Evolutionary conservation across 2,329 filamentous ascomycete species (phyloP).

Genomic region (Sporothrix variecibatus): DNA sequence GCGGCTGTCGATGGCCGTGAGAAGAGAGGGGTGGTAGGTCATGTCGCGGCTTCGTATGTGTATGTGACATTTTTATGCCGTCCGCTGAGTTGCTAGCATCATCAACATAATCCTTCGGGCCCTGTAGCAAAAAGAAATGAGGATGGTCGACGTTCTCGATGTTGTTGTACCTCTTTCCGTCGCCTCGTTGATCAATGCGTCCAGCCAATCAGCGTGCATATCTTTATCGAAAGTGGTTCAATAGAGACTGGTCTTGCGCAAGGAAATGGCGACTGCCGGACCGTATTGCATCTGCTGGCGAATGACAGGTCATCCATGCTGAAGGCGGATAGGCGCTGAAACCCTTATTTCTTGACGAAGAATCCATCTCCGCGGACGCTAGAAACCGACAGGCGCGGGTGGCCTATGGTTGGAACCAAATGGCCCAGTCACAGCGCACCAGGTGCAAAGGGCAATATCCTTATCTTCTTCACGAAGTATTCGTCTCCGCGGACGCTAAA

Average conservation of each 20-base stretch:
- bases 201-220: slow-evolving; percentile 13
- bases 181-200: background rate
- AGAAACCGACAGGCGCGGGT: background rate
- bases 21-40: slow-evolving; percentile 52
- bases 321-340: no score
- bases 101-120: no score
- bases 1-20: slow-evolving; percentile 71
- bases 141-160: no score
- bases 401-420: background rate
- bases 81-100: no score
- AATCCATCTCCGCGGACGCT: no score
- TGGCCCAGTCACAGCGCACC: no score
- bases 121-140: no score
- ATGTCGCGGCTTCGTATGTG: slow-evolving; percentile 6
- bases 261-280: slow-evolving; percentile 5
- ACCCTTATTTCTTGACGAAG: no score
- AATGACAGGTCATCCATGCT: no score
- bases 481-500: slow-evolving; percentile 17
- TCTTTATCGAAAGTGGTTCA: background rate
- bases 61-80: no score
- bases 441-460: no score
- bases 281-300: background rate
- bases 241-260: background rate
- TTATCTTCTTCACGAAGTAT: background rate
- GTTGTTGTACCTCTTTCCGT: background rate